Evolutionary conservation across 75 land plant genomes (phyloP).

Genomic region (Picea glauca): DNA sequence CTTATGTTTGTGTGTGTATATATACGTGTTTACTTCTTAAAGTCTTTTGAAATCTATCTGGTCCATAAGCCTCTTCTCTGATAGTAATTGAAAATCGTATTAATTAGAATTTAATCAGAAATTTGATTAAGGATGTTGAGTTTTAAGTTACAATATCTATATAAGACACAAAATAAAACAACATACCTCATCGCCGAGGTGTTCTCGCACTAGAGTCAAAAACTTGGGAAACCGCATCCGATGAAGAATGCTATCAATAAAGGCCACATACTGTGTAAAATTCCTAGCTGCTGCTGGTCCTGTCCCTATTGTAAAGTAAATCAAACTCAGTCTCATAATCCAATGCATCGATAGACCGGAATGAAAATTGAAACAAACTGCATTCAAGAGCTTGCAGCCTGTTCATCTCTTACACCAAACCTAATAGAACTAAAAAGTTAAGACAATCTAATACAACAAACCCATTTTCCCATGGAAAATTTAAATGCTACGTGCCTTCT

Average conservation of each 20-base stretch:
- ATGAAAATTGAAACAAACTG: neutral
- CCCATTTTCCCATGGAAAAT: neutral
- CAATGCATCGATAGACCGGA: neutral
- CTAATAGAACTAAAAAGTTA: neutral
- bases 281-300: slow-evolving; percentile 24
- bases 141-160: too few species aligned
- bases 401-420: slow-evolving; percentile 9
- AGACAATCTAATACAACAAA: neutral
- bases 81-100: too few species aligned
- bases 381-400: neutral
- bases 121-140: too few species aligned
- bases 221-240: slow-evolving; percentile 87
- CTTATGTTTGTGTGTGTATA: neutral
- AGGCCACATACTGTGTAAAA: slow-evolving; percentile 51
- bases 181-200: slow-evolving; percentile 64
- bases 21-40: neutral
- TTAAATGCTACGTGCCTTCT: slow-evolving; percentile 2
- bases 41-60: too few species aligned
- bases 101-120: too few species aligned
- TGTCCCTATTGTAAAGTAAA: slow-evolving; percentile 18
- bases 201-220: slow-evolving; percentile 41
- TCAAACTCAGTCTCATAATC: neutral
- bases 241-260: slow-evolving; percentile 69
- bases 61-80: too few species aligned
- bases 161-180: neutral